Percentiles rank a stretch among this genome's conserved stretches.
phyloP scores from a whole-genome alignment of 2,329 filamentous ascomycete species.

The Sporothrix phasma region DNA sequence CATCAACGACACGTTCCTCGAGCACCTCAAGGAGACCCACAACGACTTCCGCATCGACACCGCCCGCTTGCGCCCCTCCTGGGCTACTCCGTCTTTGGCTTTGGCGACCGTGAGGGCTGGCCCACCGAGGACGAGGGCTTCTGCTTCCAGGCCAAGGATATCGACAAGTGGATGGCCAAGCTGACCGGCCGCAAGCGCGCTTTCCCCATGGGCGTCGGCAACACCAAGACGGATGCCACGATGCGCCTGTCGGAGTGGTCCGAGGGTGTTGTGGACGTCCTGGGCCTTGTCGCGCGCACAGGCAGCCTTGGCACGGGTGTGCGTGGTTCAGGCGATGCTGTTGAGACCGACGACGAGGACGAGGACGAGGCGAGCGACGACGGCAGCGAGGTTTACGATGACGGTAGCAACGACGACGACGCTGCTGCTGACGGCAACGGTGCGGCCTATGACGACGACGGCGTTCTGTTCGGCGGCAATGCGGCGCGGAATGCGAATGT shows the following conservation, averaged over 20 bases:
- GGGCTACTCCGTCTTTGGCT: constrained; percentile 89
- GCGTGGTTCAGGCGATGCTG: constrained; percentile 68
- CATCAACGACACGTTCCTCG: constrained; percentile 76
- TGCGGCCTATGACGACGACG: constrained; percentile 37
- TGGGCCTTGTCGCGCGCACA: constrained; percentile 53
- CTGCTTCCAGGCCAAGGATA: constrained; percentile 81
- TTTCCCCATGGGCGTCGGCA: constrained; percentile 79
- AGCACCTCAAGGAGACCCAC: constrained; percentile 83
- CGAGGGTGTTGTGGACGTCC: constrained; percentile 59
- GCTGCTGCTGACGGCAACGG: constrained; percentile 27
- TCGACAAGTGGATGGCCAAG: constrained; percentile 97
- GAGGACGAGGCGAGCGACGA: constrained; percentile 59
- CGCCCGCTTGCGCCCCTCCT: constrained; percentile 65
- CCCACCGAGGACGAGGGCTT: constrained; percentile 83
- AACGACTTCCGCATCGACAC: constrained; percentile 96
- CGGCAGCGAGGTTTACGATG: constrained; percentile 36
- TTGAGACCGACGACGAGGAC: constrained; percentile 75
- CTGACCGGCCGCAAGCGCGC: constrained; percentile 77
- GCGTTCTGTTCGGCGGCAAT: constrained; percentile 40
- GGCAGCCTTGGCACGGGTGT: constrained; percentile 55
- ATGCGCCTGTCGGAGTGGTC: constrained; percentile 67
- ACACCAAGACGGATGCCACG: constrained; percentile 61
- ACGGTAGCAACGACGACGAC: constrained; percentile 50
- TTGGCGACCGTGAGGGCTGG: constrained; percentile 88
- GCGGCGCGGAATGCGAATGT: constrained; percentile 30